Evolutionary conservation across 2,329 filamentous ascomycete genomes (phyloP).

Genomic region (Alternaria consortialis): DNA sequence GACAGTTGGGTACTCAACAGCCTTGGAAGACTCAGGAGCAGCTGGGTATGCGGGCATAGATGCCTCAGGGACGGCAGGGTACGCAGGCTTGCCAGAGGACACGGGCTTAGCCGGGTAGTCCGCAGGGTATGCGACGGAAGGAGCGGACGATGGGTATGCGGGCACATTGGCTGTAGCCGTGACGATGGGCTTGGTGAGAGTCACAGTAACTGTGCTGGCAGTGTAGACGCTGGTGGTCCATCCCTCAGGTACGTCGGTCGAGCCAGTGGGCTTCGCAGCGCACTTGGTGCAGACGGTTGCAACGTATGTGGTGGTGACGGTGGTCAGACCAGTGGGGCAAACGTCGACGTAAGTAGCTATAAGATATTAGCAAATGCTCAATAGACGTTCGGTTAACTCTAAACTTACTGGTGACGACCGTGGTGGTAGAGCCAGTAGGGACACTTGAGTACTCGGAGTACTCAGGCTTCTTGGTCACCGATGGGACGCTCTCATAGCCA

Average conservation of each 20-base stretch:
- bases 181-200: conserved; percentile 43
- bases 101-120: conserved; percentile 18
- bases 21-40: conserved; percentile 9
- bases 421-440: conserved; percentile 23
- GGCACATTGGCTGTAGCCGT: conserved; percentile 29
- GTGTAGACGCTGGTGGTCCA: conserved; percentile 48
- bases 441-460: conserved; percentile 21
- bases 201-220: conserved; percentile 41
- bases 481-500: conserved; percentile 18
- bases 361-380: background rate
- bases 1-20: conserved; percentile 1
- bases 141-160: conserved; percentile 20
- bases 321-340: conserved; percentile 48
- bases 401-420: conserved; percentile 33
- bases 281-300: conserved; percentile 39
- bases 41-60: conserved; percentile 8
- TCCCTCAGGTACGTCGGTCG: conserved; percentile 35
- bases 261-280: conserved; percentile 26
- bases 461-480: conserved; percentile 26
- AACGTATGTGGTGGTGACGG: conserved; percentile 42
- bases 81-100: conserved; percentile 16
- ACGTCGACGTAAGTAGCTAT: conserved; percentile 46
- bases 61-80: conserved; percentile 12
- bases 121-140: conserved; percentile 16
- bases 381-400: background rate